Evolutionary conservation across 2,329 filamentous ascomycete genomes (phyloP).

Genomic region (Allantophomopsis lycopodina): DNA sequence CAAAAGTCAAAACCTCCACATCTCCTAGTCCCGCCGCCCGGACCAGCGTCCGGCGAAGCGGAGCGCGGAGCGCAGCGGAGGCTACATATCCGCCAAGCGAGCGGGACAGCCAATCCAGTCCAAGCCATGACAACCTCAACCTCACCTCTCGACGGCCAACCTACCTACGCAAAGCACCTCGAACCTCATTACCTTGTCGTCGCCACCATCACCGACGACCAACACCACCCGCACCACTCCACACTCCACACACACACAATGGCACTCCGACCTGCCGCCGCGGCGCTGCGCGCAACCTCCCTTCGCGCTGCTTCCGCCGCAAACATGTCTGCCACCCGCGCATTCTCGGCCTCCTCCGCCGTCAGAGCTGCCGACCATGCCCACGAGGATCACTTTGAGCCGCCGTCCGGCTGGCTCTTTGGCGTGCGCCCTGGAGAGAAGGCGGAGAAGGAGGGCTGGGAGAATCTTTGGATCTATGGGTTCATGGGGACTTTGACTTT

Average conservation of each 20-base stretch:
- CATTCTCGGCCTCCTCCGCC: slow-evolving; percentile 1
- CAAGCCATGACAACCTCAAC: too few relatives aligned
- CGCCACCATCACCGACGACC: too few relatives aligned
- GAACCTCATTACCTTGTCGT: too few relatives aligned
- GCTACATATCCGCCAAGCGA: too few relatives aligned
- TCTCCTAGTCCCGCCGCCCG: too few relatives aligned
- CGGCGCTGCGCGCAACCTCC: not conserved
- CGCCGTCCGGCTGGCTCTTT: slow-evolving; percentile 84
- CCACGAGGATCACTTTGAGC: slow-evolving; percentile 56
- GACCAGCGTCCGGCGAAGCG: too few relatives aligned
- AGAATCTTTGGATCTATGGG: slow-evolving; percentile 72
- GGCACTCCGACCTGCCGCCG: not conserved
- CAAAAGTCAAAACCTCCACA: too few relatives aligned
- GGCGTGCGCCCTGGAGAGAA: slow-evolving; percentile 93
- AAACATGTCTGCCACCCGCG: not conserved
- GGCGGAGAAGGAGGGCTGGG: slow-evolving; percentile 93
- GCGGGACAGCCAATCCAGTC: too few relatives aligned
- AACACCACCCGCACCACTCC: too few relatives aligned
- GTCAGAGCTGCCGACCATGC: slow-evolving; percentile 9
- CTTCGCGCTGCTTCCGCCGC: not conserved
- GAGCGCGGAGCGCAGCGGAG: too few relatives aligned
- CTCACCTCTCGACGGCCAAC: too few relatives aligned
- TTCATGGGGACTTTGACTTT: slow-evolving; percentile 67
- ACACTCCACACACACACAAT: not conserved
- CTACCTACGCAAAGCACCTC: too few relatives aligned